A percentile compares a stretch with the other conserved stretches of the same genome.
Conservation (phyloP, 2,329 filamentous ascomycete species). For the Penicillium carneum region DNA sequence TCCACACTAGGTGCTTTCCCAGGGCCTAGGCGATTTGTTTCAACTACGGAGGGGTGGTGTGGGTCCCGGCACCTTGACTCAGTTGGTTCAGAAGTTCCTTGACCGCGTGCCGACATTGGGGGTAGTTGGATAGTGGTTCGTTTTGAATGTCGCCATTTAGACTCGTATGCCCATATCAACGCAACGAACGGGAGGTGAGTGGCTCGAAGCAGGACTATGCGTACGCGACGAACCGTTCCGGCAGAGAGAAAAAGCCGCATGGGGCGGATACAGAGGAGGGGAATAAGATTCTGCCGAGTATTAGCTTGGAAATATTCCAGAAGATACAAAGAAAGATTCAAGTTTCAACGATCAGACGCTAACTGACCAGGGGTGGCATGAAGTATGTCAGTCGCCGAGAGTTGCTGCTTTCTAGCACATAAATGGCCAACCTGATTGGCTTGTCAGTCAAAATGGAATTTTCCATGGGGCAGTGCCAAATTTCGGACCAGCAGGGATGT, state of each 20-base stretch:
- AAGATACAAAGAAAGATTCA: conserved; percentile 19
- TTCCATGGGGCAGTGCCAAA: conserved; percentile 7
- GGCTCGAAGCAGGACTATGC: conserved; percentile 65
- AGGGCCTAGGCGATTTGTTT: conserved; percentile 31
- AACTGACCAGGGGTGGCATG: conserved; percentile 55
- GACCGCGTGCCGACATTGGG: conserved; percentile 33
- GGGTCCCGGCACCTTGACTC: conserved; percentile 38
- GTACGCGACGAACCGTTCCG: conserved; percentile 60
- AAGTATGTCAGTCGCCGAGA: conserved; percentile 57
- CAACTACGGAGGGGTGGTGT: conserved; percentile 35
- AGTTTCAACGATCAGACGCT: conserved; percentile 13
- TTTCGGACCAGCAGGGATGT: conserved; percentile 5
- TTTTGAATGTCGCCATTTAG: conserved; percentile 38
- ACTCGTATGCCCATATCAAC: conserved; percentile 64
- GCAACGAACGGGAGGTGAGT: conserved; percentile 66
- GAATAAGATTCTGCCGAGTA: conserved; percentile 62
- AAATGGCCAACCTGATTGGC: conserved; percentile 49
- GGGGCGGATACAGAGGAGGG: conserved; percentile 63
- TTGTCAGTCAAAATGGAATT: conserved; percentile 19
- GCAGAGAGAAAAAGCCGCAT: conserved; percentile 64
- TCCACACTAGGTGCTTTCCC: conserved; percentile 35
- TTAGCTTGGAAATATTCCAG: conserved; percentile 27
- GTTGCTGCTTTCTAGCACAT: conserved; percentile 56
- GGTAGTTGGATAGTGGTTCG: conserved; percentile 29
- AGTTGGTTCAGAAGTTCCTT: conserved; percentile 30